phyloP scores from a whole-genome alignment of 306 rosid genomes.

The Gleditsia sinensis region DNA sequence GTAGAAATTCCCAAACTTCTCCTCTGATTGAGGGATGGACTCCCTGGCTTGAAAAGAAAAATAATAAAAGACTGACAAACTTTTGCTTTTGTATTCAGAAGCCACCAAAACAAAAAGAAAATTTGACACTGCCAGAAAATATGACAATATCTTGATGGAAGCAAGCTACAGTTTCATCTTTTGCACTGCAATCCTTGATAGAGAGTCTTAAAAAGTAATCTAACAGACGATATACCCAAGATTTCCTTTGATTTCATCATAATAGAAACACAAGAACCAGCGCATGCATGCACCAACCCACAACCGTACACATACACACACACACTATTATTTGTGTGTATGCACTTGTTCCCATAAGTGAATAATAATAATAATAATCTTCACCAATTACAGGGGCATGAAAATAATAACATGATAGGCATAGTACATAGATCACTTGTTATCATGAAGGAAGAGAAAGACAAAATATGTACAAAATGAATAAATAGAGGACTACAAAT shows the following conservation, averaged over 20 bases:
- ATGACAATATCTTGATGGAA: background rate
- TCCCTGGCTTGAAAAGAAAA: constrained; percentile 58
- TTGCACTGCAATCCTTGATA: background rate
- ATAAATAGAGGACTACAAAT: background rate
- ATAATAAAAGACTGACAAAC: background rate
- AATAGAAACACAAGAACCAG: background rate
- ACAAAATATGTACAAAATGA: background rate
- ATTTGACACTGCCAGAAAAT: background rate
- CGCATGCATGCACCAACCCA: background rate
- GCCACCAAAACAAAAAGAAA: background rate
- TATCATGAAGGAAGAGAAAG: background rate
- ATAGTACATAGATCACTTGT: background rate
- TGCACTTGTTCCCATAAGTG: too few species aligned
- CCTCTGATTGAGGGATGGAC: constrained; percentile 96
- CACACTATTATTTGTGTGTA: background rate
- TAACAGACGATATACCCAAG: background rate
- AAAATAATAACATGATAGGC: background rate
- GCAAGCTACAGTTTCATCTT: background rate
- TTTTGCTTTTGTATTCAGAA: background rate
- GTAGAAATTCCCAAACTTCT: constrained; percentile 99
- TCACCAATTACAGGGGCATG: background rate
- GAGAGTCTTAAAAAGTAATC: background rate
- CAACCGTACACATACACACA: background rate
- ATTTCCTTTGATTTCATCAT: background rate
- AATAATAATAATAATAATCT: background rate